phyloP scores from a whole-genome alignment of 1,284 basidiomycete genomes.

The Coniferiporia sulphurascens region DNA sequence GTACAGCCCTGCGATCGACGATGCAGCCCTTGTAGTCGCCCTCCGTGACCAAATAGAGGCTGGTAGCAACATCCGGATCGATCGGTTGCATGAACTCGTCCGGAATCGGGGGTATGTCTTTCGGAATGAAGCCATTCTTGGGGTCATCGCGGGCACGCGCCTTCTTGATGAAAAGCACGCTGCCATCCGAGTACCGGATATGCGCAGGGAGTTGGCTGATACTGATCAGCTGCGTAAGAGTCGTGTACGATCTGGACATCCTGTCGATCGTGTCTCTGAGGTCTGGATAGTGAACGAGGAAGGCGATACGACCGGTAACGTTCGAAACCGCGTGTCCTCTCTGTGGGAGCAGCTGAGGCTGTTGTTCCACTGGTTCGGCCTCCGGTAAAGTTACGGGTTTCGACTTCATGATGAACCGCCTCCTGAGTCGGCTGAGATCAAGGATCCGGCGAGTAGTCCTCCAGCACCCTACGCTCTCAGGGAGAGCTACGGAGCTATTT shows the following conservation, averaged over 20 bases:
- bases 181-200: background rate
- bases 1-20: background rate
- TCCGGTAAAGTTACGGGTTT: too few species aligned
- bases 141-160: background rate
- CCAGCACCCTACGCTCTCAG: too few species aligned
- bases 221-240: background rate
- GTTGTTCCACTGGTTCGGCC: too few species aligned
- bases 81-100: background rate
- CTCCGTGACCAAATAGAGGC: conserved; percentile 1
- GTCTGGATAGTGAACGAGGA: background rate
- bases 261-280: background rate
- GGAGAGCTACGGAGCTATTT: too few species aligned
- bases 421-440: too few species aligned
- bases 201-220: background rate
- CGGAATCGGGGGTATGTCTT: background rate
- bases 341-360: too few species aligned
- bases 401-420: too few species aligned
- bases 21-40: conserved; percentile 1
- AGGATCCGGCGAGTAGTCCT: too few species aligned
- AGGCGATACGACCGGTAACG: background rate
- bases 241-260: background rate
- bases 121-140: background rate
- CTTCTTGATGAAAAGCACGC: background rate
- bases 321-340: too few species aligned
- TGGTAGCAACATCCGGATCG: background rate